phyloP scores from a whole-genome alignment of 306 rosid species.

The Lathyrus sativus region DNA sequence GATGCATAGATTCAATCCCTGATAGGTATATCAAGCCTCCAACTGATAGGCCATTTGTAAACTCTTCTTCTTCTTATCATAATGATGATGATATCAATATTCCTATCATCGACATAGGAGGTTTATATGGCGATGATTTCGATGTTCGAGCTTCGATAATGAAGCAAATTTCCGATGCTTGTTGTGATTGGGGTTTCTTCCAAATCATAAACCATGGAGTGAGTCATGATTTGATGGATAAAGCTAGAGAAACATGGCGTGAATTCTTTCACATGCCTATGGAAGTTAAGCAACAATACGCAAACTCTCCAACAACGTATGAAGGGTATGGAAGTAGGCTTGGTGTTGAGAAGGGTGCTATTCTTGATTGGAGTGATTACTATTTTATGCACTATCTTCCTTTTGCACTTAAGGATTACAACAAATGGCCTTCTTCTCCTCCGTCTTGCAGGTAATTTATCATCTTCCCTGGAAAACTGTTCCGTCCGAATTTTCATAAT shows the following conservation, averaged over 20 bases:
- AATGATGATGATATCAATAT: conserved; percentile 38
- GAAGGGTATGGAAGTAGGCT: conserved; percentile 92
- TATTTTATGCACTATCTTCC: conserved; percentile 85
- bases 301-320: conserved; percentile 73
- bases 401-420: conserved; percentile 48
- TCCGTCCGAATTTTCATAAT: too few relatives aligned
- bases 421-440: conserved; percentile 72
- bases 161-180: conserved; percentile 56
- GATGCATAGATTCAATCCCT: conserved; percentile 52
- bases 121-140: conserved; percentile 17
- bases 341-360: conserved; percentile 77
- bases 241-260: conserved; percentile 57
- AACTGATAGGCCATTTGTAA: conserved; percentile 46
- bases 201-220: conserved; percentile 79
- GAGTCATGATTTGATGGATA: conserved; percentile 57
- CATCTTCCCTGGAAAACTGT: too few relatives aligned
- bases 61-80: not conserved
- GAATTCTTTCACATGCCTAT: conserved; percentile 69
- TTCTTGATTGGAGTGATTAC: conserved; percentile 94
- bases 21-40: conserved; percentile 71
- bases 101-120: conserved; percentile 69
- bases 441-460: conserved; percentile 35
- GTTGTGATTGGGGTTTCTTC: conserved; percentile 79
- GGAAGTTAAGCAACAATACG: conserved; percentile 65
- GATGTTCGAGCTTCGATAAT: conserved; percentile 13